Evolutionary conservation across 306 rosid species (phyloP).

Genomic region (Cyclanthera cordifolia): DNA sequence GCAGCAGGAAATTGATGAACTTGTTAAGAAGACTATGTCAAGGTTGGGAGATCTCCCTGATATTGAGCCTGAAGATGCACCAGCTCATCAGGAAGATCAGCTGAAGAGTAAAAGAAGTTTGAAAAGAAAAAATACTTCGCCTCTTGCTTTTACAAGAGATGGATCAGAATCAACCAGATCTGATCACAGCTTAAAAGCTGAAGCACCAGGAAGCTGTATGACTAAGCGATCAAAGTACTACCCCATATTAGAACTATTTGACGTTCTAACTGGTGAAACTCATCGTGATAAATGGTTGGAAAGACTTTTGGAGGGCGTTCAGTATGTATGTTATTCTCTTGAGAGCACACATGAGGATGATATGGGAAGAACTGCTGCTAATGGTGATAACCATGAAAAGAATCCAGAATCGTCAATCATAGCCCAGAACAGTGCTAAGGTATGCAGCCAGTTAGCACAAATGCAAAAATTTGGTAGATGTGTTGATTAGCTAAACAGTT

Average conservation of each 20-base stretch:
- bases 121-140: constrained; percentile 56
- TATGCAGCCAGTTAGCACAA: constrained; percentile 15
- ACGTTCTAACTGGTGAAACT: constrained; percentile 53
- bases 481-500: constrained; percentile 6
- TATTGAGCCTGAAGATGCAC: constrained; percentile 49
- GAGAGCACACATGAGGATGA: constrained; percentile 29
- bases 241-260: constrained; percentile 34
- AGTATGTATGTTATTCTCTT: constrained; percentile 40
- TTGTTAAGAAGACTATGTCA: constrained; percentile 64
- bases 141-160: constrained; percentile 56
- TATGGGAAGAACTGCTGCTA: constrained; percentile 30
- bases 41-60: constrained; percentile 66
- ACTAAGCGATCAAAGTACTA: constrained; percentile 42
- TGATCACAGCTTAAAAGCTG: constrained; percentile 48
- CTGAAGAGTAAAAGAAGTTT: constrained; percentile 43
- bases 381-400: constrained; percentile 27
- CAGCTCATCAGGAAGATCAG: constrained; percentile 46
- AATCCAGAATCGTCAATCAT: constrained; percentile 24
- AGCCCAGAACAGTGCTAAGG: constrained; percentile 44
- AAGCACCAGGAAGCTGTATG: constrained; percentile 58
- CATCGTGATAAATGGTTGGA: constrained; percentile 90
- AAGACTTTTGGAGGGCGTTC: constrained; percentile 53
- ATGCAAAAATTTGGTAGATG: not conserved
- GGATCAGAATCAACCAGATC: constrained; percentile 41
- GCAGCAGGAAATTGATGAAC: constrained; percentile 73